A percentile compares a stretch with the other conserved stretches of the same genome.
These are phyloP conservation scores for Capsicum chinense DNA, from an alignment of 257 asterid genomes.

Conservation along the genomic window DNA sequence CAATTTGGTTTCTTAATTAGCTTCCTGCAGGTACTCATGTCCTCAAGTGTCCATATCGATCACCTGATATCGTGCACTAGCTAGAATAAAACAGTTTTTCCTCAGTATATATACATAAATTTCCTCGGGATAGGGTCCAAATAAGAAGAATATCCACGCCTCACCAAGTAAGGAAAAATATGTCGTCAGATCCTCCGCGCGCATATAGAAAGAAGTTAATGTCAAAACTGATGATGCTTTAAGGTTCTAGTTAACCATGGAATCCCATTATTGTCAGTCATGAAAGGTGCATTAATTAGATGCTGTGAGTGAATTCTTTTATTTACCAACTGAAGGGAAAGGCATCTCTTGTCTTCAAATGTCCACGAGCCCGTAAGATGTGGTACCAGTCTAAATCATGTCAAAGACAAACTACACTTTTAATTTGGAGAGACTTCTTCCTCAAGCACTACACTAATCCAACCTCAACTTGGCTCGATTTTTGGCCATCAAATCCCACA, in stretches of 20 bases:
- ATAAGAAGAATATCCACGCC: background rate
- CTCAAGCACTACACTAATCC: conserved; percentile 67
- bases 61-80: background rate
- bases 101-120: background rate
- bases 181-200: background rate
- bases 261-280: conserved; percentile 41
- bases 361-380: conserved; percentile 58
- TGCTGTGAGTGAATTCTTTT: conserved; percentile 58
- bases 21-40: conserved; percentile 51
- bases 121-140: background rate
- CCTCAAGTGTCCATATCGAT: background rate
- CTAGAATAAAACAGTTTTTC: background rate
- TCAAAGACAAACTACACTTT: conserved; percentile 51
- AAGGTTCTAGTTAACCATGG: conserved; percentile 51
- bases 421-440: conserved; percentile 68
- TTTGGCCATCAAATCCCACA: conserved; percentile 72
- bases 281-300: conserved; percentile 49
- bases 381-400: conserved; percentile 64
- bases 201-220: conserved; percentile 6
- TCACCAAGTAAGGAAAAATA: background rate
- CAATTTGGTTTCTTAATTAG: conserved; percentile 50
- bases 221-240: conserved; percentile 3
- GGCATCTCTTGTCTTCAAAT: conserved; percentile 49
- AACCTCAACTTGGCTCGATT: conserved; percentile 58
- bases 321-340: conserved; percentile 56